Evolutionary conservation across 768 basidiomycete genomes (phyloP).

Genomic region (Russula griseocarnosa): DNA sequence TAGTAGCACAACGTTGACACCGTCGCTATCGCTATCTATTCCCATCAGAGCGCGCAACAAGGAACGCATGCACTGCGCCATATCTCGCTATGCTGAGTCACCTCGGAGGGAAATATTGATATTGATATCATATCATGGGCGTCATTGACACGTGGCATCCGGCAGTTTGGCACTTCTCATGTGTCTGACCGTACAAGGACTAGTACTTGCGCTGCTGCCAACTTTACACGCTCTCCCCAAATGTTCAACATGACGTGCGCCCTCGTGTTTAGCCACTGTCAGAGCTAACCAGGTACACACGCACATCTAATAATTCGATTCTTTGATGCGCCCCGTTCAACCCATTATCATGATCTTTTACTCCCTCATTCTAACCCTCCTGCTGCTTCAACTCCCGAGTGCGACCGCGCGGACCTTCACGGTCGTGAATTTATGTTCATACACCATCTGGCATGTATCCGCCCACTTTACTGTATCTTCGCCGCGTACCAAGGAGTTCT

Average conservation of each 20-base stretch:
- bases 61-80: too few species aligned
- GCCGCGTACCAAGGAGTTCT: background rate
- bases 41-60: too few species aligned
- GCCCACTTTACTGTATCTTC: background rate
- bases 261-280: background rate
- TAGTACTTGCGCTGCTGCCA: background rate
- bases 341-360: slow-evolving; percentile 1
- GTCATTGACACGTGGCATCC: too few species aligned
- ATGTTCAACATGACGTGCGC: background rate
- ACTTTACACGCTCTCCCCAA: background rate
- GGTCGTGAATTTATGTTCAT: slow-evolving; percentile 22
- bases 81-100: too few species aligned
- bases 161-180: background rate
- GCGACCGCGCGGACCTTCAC: slow-evolving; percentile 20
- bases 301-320: background rate
- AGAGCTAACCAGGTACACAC: background rate
- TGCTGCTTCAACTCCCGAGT: background rate
- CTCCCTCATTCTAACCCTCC: background rate
- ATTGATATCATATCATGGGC: too few species aligned
- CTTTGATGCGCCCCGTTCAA: background rate
- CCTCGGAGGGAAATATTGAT: too few species aligned
- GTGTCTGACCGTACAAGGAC: background rate
- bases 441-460: slow-evolving; percentile 23
- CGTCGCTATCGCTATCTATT: too few species aligned
- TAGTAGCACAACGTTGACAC: too few species aligned